Base-by-base conservation (phyloP, 2,329 filamentous ascomycete species). In the Claviceps fusiformis region DNA sequence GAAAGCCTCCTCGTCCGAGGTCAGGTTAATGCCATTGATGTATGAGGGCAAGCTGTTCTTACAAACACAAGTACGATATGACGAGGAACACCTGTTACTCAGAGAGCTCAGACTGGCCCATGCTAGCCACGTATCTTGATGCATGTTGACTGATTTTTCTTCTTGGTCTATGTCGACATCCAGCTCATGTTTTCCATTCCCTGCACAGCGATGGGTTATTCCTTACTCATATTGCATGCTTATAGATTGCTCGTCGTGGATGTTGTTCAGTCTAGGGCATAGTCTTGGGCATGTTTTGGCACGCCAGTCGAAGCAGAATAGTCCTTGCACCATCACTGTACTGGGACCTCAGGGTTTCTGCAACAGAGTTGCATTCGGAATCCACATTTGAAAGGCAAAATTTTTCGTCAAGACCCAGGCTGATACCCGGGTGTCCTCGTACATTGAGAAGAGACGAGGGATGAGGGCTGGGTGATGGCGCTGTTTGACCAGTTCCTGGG, bases 401-500 rank as follows among this genome's bases (percentile, higher is more conserved):
- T 41, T 33, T 7, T 48, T 31, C 17, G 9, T 39, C 8, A 27
- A 17, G 43, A 8, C n/a, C 35, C 15, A 33, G 9, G 43, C 39
- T 35, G 27, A 19, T 33, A 29, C 11, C 27, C 39, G 15, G 27
- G 46, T 4, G 13, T 10, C 19, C 8, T 43, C 13, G 33, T 24
- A 29, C 37, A n/a, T 27, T 19, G 19, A 29, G 15, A 29, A 31
- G 41, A 35, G 41, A 35, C 29, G 27, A 52, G 39, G 47, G n/a
- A 19, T 19, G 19, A 19, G 19, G 19, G 19, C 35, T 31, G 27
- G 19, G 45, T 44, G 24, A 29, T 48, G n/a, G 50, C 41, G 27
- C 44, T n/a, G 44, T 54, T 58, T 58, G 56, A 58, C 52, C 27
- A 56, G 46, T 58, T 55, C 52, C 49, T 47, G 53, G 44, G 49